Conservation (phyloP, 495 filamentous ascomycete species). For the Lophiotrema nucula region DNA sequence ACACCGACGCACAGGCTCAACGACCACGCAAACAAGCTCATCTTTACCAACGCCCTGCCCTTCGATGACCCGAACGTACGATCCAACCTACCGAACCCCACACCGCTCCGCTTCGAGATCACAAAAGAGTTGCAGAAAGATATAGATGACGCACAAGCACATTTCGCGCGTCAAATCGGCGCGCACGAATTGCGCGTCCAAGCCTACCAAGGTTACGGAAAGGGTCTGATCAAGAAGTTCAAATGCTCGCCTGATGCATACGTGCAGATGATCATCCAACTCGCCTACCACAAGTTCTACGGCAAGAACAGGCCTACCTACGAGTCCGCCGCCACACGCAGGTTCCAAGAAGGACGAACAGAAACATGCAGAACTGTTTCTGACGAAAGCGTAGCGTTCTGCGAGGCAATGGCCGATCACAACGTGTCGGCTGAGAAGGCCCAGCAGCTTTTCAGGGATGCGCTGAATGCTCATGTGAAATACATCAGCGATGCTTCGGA, state of each 20-base stretch:
- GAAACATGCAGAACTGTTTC: constrained; percentile 93
- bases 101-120: constrained; percentile 71
- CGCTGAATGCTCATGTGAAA: constrained; percentile 76
- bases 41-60: constrained; percentile 88
- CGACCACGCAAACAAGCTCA: constrained; percentile 85
- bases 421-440: constrained; percentile 59
- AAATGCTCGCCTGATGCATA: constrained; percentile 97
- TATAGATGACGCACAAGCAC: constrained; percentile 69
- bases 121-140: constrained; percentile 67
- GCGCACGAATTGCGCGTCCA: constrained; percentile 91
- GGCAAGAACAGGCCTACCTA: constrained; percentile 97
- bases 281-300: constrained; percentile 99
- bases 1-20: constrained; percentile 96
- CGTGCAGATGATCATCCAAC: constrained; percentile 97
- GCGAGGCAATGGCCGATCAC: constrained; percentile 75
- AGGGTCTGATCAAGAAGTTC: constrained; percentile 99
- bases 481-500: constrained; percentile 88
- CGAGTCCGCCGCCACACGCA: constrained; percentile 90
- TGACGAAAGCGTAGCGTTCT: constrained; percentile 90
- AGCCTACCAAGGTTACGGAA: constrained; percentile 95
- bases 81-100: constrained; percentile 80
- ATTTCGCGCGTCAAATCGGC: constrained; percentile 77
- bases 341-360: constrained; percentile 94
- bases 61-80: constrained; percentile 72
- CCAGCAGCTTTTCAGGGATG: constrained; percentile 74